Evolutionary conservation across 2,329 filamentous ascomycete species (phyloP).

Genomic region (Sarocladiaceae sp.): DNA sequence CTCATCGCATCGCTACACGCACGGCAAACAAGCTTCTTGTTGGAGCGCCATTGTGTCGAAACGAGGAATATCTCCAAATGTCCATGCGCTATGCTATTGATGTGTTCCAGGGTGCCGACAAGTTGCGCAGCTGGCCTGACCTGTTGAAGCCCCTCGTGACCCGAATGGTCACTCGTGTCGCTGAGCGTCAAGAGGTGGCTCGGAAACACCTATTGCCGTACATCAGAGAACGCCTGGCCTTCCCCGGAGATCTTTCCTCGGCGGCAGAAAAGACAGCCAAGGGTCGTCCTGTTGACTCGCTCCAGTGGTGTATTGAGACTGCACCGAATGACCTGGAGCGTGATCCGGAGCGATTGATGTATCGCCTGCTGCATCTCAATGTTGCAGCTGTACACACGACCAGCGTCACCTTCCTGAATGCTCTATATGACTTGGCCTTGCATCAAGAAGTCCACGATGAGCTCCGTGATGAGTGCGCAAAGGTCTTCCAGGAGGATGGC

Average conservation of each 20-base stretch:
- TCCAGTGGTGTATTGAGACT: not conserved
- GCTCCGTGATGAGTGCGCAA: not conserved
- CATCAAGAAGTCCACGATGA: not conserved
- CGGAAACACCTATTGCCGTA: not conserved
- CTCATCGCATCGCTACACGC: not conserved
- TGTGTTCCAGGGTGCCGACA: not conserved
- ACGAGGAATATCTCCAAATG: not conserved
- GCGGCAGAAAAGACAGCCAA: not conserved
- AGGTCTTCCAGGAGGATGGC: not conserved
- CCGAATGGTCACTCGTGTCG: too few relatives aligned
- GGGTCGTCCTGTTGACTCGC: not conserved
- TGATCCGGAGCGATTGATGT: constrained; percentile 19
- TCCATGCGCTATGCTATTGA: constrained; percentile 10
- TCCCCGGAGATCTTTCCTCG: not conserved
- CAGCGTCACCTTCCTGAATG: constrained; percentile 29
- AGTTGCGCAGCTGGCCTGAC: not conserved
- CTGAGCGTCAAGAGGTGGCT: too few relatives aligned
- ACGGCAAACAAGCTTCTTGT: not conserved
- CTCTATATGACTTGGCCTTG: constrained; percentile 38
- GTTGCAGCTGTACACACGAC: constrained; percentile 35
- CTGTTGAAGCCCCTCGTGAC: not conserved
- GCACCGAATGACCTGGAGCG: not conserved
- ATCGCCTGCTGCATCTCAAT: constrained; percentile 26
- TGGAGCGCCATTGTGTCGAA: not conserved
- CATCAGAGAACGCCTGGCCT: not conserved